phyloP scores from a whole-genome alignment of 768 basidiomycete genomes.

The Tylopilus intermedius region DNA sequence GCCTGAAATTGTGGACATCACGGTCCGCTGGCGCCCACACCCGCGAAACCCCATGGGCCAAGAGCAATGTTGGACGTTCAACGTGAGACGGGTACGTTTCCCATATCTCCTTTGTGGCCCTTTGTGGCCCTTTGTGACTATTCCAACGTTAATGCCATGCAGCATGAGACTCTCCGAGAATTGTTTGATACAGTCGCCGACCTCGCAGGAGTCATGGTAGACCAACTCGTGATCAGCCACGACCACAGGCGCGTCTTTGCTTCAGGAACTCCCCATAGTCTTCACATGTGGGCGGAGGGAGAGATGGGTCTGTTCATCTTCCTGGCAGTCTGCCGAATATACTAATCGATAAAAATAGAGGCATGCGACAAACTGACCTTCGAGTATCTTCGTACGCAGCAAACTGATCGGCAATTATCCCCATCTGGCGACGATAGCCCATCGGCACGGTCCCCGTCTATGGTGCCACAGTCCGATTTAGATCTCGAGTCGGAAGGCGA shows the following conservation, averaged over 20 bases:
- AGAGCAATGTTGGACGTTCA: slow-evolving; percentile 45
- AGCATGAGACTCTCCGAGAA: slow-evolving; percentile 63
- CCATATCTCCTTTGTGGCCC: not conserved
- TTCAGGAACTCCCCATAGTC: slow-evolving; percentile 60
- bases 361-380: slow-evolving; percentile 61
- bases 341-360: slow-evolving; percentile 37
- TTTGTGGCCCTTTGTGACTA: not conserved
- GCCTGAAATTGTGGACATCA: slow-evolving; percentile 41
- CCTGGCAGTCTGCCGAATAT: not conserved
- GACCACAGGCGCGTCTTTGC: slow-evolving; percentile 62
- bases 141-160: not conserved
- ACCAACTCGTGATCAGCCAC: slow-evolving; percentile 57
- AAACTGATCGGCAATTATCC: slow-evolving; percentile 25
- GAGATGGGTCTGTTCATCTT: slow-evolving; percentile 49
- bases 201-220: slow-evolving; percentile 44
- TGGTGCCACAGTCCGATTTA: slow-evolving; percentile 24
- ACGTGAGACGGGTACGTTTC: slow-evolving; percentile 52
- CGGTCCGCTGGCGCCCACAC: slow-evolving; percentile 63
- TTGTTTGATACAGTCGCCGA: slow-evolving; percentile 67
- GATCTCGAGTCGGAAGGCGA: slow-evolving; percentile 33
- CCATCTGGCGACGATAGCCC: slow-evolving; percentile 10
- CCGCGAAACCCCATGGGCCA: slow-evolving; percentile 44
- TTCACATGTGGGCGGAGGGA: slow-evolving; percentile 65
- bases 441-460: slow-evolving; percentile 9
- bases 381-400: slow-evolving; percentile 53